Base-by-base conservation (phyloP, 2,329 filamentous ascomycete genomes). In the Fusarium ramigenum region DNA sequence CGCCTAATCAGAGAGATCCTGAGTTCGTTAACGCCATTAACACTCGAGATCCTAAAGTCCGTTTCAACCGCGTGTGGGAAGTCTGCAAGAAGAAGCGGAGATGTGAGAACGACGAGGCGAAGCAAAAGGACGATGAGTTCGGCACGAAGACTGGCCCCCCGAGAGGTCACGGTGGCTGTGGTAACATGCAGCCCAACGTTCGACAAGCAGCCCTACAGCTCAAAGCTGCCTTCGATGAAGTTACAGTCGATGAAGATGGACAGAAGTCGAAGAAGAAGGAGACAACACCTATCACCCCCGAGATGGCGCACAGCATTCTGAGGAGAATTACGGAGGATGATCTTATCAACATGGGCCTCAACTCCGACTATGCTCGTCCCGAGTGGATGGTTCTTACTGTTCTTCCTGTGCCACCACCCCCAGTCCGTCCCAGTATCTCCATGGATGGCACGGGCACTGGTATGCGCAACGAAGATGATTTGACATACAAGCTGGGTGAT, bases 351-450 rank as follows among this genome's bases (percentile, higher is more conserved):
- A 94, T 99, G 85, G 96, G 96, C 39, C 85, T 99, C 78, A 99
- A 96, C 84, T 92, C 93, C 64, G 94, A 98, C 80, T 98, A 98
- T 78, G 96, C 97, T 63, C 92, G 96, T 52, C 96, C 96, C 2
- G 96, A 99, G 81, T 99, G 96, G 96, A 97, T 99, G 94, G 90
- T 99, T 69, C 87, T 99, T 70, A 97, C 95, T 1, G 95, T 98
- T 56, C 88, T 99, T 52, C 95, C 96, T 9, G 97, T 99, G 1
- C 96, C 96, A 2, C 96, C 96, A 6, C 96, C 96, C 53, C 95
- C 96, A 7, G 97, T 99, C 42, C 93, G 96, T 61, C 96, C 96
- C 9, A 98, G 95, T 87, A 97, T 99, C 77, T 97, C 96, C 28
- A 96, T 98, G 85, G 97, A 98, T 79, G 95, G 96, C 59, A 97